Percentiles rank a stretch among this genome's conserved stretches.
Conservation (phyloP, 2,329 filamentous ascomycete species). For the Dissoconium aciculare region DNA sequence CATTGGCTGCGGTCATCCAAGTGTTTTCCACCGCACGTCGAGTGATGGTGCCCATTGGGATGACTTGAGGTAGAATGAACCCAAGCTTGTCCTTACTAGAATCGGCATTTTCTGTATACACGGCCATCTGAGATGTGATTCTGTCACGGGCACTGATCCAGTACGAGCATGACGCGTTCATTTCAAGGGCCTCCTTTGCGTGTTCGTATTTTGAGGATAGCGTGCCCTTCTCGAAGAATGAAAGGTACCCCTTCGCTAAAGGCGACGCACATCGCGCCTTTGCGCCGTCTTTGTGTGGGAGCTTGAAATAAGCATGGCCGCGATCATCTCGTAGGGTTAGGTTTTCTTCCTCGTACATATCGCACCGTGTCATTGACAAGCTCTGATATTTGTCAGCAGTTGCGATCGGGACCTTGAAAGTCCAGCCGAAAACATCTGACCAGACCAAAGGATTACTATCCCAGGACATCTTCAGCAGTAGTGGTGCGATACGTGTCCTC, state of each 20-base stretch:
- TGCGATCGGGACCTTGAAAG: conserved; percentile 56
- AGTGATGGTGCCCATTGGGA: conserved; percentile 97
- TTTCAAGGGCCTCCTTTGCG: conserved; percentile 87
- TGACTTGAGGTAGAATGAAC: conserved; percentile 86
- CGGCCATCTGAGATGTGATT: conserved; percentile 89
- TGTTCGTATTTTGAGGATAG: conserved; percentile 78
- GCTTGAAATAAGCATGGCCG: conserved; percentile 64
- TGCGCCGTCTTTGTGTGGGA: conserved; percentile 92
- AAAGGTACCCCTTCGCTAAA: conserved; percentile 76
- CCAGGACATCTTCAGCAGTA: conserved; percentile 75
- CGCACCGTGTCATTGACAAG: conserved; percentile 58
- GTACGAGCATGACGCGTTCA: conserved; percentile 98
- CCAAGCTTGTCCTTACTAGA: conserved; percentile 37
- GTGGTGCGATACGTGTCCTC: conserved; percentile 70
- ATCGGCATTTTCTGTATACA: conserved; percentile 55
- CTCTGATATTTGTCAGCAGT: conserved; percentile 51
- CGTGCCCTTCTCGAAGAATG: conserved; percentile 80
- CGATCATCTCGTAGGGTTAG: conserved; percentile 49
- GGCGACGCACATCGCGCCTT: conserved; percentile 71
- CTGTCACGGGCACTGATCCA: conserved; percentile 94
- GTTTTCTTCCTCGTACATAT: conserved; percentile 62
- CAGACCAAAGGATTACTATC: conserved; percentile 79
- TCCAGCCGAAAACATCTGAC: conserved; percentile 90
- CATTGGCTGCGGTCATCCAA: conserved; percentile 95
- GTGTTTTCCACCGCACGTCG: conserved; percentile 91